Evolutionary conservation across 2,329 filamentous ascomycete species (phyloP).

Genomic region (Fusarium pseudograminearum): DNA sequence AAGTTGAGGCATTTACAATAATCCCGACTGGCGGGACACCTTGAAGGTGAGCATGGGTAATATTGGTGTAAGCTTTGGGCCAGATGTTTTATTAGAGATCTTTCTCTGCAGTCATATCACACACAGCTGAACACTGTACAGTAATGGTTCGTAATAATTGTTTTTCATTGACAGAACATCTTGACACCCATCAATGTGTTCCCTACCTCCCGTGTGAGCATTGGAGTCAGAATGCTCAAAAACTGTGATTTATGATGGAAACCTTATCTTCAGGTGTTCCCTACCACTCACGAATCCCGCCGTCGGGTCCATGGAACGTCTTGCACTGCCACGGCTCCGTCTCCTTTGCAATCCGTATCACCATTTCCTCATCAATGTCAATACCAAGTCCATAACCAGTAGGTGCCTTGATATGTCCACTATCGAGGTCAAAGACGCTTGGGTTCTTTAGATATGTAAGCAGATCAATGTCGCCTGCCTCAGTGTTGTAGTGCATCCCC

Average conservation of each 20-base stretch:
- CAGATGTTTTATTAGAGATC: no score
- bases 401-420: slow-evolving; percentile 72
- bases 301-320: slow-evolving; percentile 17
- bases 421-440: slow-evolving; percentile 73
- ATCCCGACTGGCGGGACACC: not conserved
- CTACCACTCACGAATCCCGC: slow-evolving; percentile 26
- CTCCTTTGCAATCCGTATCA: slow-evolving; percentile 68
- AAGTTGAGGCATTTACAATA: slow-evolving; percentile 23
- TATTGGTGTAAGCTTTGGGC: no score
- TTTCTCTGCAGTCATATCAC: no score
- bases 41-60: not conserved
- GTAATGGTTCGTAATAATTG: fast-evolving
- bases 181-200: not conserved
- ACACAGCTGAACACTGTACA: no score
- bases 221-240: no score
- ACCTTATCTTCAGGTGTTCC: no score
- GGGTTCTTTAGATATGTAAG: slow-evolving; percentile 74
- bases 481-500: slow-evolving; percentile 83
- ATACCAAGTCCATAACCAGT: slow-evolving; percentile 74
- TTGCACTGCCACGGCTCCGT: slow-evolving; percentile 69
- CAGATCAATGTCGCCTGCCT: slow-evolving; percentile 71
- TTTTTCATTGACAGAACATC: not conserved
- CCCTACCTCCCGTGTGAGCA: no score
- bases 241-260: no score
- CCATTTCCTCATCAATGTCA: slow-evolving; percentile 76